These are phyloP conservation scores for Suhomyces sp. DNA, from an alignment of 805 yeast species.

Conservation along the genomic window DNA sequence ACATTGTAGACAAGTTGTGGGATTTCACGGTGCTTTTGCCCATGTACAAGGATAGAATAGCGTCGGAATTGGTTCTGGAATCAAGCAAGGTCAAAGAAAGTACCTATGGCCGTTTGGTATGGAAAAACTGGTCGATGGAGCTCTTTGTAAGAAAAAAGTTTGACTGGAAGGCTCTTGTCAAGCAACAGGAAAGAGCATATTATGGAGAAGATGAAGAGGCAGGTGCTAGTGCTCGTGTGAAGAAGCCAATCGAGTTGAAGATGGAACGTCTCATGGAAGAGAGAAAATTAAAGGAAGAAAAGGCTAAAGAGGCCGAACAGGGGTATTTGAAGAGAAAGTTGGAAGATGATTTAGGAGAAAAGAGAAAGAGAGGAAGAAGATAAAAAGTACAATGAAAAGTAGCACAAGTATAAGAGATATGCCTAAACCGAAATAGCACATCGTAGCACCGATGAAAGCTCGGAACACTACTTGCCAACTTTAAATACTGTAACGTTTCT, in stretches of 20 bases:
- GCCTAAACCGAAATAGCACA: too few species aligned
- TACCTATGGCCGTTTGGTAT: conserved; percentile 82
- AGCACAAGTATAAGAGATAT: too few species aligned
- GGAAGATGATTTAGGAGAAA: conserved; percentile 15
- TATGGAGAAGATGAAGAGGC: conserved; percentile 18
- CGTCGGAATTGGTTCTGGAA: conserved; percentile 57
- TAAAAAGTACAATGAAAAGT: not conserved
- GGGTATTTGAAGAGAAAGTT: conserved; percentile 21
- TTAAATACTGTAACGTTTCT: too few species aligned
- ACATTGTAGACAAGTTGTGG: conserved; percentile 84
- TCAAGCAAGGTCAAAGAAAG: conserved; percentile 76
- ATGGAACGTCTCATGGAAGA: conserved; percentile 36
- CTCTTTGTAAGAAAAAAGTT: conserved; percentile 64
- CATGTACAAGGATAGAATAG: conserved; percentile 83
- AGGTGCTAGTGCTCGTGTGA: conserved; percentile 16
- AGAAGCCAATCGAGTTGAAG: conserved; percentile 42
- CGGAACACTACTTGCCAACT: too few species aligned
- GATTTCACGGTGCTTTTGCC: conserved; percentile 70
- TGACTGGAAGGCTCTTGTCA: conserved; percentile 77
- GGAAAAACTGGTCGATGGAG: conserved; percentile 95
- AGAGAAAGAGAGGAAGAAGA: conserved; percentile 7
- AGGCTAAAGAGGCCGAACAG: conserved; percentile 18
- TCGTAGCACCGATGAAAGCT: too few species aligned
- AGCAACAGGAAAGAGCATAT: conserved; percentile 39
- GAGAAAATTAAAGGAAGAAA: conserved; percentile 26